Base-by-base conservation (phyloP, 352 stramenopile species). In the Phytophthora tubulina region DNA sequence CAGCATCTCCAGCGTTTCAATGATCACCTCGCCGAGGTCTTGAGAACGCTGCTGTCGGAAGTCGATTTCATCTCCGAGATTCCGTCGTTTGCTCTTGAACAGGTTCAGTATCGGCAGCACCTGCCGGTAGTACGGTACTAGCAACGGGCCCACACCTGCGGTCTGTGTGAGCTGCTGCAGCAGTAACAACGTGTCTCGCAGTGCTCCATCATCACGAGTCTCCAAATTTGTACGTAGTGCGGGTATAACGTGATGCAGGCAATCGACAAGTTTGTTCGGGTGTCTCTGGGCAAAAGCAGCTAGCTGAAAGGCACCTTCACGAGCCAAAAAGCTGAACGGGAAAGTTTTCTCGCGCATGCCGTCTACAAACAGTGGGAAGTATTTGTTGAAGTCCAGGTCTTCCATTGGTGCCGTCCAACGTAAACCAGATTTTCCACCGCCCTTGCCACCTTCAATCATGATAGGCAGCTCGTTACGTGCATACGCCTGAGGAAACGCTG, bases 61-160 rank as follows among this genome's bases (percentile, higher is more conserved):
- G 56, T 98, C 94, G 51, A 98, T 97, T 10, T 76, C 72, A 68
- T 98, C 93, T 38, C 95, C 95, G 11, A 96, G 75, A 81, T 98
- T 98, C 31, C 84, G 77, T 77, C 94, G 81, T 79, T 97, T 95
- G 63, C 78, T 90, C 67, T 93, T 94, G 71, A 98, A 98, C 57
- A 97, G 54, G 60, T 97, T 98, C 62, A 98, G 82, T 33, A 98
- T 73, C 3, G 86, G 86, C 35, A 98, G 79, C 15, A 98, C 70
- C 61, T 97, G 90, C 15, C 94, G 90, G 76, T 98, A 98, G 80
- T 98, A 97, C 38, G 91, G 88, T 38, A 98, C 92, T 13, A 98
- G 76, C 21, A 93, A 78, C 30, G 84, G 82, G 4, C 95, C 94
- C 14, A 98, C 76, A 15, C 82, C 80, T 17, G 79, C 67, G 1